Evolutionary conservation across 1,284 basidiomycete species (phyloP), one percentile per base, ranked within the genome.

Genomic region (Tremellales sp.): DNA sequence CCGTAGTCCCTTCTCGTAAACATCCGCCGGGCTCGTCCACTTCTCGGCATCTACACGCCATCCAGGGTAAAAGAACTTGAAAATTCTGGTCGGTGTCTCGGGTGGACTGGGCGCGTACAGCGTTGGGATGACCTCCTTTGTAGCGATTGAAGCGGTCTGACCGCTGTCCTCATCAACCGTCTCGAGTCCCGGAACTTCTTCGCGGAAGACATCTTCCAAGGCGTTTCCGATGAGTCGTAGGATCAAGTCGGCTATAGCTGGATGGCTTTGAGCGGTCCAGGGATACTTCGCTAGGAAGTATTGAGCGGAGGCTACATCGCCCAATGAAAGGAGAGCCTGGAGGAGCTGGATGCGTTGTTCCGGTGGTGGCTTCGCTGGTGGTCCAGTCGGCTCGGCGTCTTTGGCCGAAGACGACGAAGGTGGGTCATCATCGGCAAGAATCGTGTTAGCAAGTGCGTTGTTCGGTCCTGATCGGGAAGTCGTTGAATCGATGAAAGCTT

Each of bases 361-460:
- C 2, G 81, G 80, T 11, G 74, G 65, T 52, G 66, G 61, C 27
- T 64, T 65, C 1, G 62, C 52, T 1, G 62, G 51, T 10, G 60
- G 49, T 19, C 60, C 62, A 4, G 62, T 54, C 5, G 65, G 60
- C 56, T 84, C 78, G 8, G 75, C 52, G 1, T 53, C 39, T 43
- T 59, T 31, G 23, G 45, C 26, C 29, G 49, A 41, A 1, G 58
- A 45, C 3, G 56, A 41, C 2, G 54, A 48, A 2, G 64, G 57
- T 0, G 64, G 47, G 13, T 75, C 71, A 21, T 87, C 86, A 42
- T 79, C 79, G 15, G 97, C 77, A 1, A 94, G 87, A 1, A 89
- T 91, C 17, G 93, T 89, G 81, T 89, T 86, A 0, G 90, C 86
- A 17, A 93, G 77, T 29, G 88, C 86, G 61, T 88, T 97, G 50